phyloP scores from a whole-genome alignment of 805 yeast species.

The Candida morakotiae region DNA sequence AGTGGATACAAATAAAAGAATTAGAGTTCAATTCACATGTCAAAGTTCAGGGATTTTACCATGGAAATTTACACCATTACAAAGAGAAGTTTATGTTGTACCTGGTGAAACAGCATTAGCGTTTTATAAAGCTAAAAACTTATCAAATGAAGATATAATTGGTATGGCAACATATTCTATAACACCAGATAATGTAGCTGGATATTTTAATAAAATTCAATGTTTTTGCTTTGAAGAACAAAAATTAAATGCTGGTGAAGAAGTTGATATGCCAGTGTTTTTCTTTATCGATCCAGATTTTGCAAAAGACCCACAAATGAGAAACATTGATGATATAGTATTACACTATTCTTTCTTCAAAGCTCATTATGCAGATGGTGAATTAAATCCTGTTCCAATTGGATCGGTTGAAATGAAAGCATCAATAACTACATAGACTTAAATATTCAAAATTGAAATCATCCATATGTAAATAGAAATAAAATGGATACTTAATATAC shows the following conservation, averaged over 20 bases:
- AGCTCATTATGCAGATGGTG: constrained; percentile 44
- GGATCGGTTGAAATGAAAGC: constrained; percentile 14
- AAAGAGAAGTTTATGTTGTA: constrained; percentile 82
- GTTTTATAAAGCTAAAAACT: constrained; percentile 87
- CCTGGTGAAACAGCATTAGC: constrained; percentile 99
- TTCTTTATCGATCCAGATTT: constrained; percentile 96
- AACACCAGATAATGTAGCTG: constrained; percentile 94
- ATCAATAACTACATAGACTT: neutral
- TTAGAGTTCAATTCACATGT: constrained; percentile 82
- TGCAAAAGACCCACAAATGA: constrained; percentile 88
- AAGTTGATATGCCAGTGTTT: constrained; percentile 97
- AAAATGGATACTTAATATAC: neutral
- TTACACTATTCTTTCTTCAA: constrained; percentile 91
- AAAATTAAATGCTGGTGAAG: constrained; percentile 89
- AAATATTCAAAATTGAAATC: neutral
- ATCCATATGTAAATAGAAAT: neutral
- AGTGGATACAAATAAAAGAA: constrained; percentile 77
- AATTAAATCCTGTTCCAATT: constrained; percentile 36
- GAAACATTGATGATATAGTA: constrained; percentile 83
- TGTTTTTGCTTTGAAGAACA: constrained; percentile 99
- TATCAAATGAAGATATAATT: constrained; percentile 81
- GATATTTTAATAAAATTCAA: constrained; percentile 93
- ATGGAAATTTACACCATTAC: constrained; percentile 94
- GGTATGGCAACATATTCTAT: constrained; percentile 99
- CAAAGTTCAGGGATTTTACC: constrained; percentile 89